phyloP scores from a whole-genome alignment of 1,284 basidiomycete genomes.

The Ceratobasidium sp. region DNA sequence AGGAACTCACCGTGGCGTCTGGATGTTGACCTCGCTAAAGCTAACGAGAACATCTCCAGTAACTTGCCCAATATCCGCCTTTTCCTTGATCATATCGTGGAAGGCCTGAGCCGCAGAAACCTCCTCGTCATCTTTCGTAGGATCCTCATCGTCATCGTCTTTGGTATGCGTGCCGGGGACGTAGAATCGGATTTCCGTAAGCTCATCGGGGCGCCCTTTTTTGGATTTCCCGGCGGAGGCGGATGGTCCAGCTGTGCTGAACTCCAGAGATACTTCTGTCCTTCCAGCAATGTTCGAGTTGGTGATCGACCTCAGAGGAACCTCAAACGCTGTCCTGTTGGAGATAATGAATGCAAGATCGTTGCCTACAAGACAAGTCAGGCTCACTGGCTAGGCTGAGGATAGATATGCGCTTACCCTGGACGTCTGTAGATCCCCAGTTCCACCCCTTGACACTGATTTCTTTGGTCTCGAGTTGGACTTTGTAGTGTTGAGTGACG shows the following conservation, averaged over 20 bases:
- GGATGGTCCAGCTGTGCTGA: conserved; percentile 60
- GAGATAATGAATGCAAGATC: conserved; percentile 91
- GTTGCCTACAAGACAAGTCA: conserved; percentile 62
- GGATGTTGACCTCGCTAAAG: conserved; percentile 96
- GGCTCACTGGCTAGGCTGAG: conserved; percentile 9
- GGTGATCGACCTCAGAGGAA: conserved; percentile 86
- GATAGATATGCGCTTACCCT: conserved; percentile 64
- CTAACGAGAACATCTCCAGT: conserved; percentile 92
- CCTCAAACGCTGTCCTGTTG: conserved; percentile 90
- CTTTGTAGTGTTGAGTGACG: conserved; percentile 85
- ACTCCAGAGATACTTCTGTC: conserved; percentile 97
- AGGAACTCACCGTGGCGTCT: conserved; percentile 74
- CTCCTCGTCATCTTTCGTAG: conserved; percentile 69
- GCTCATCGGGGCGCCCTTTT: conserved; percentile 72
- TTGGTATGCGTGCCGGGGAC: conserved; percentile 85
- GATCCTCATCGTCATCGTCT: conserved; percentile 64
- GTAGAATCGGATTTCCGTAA: conserved; percentile 96
- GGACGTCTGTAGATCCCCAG: conserved; percentile 95
- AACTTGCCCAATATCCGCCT: conserved; percentile 93
- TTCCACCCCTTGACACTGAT: conserved; percentile 96
- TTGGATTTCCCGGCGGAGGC: conserved; percentile 52
- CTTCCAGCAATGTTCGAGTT: conserved; percentile 98
- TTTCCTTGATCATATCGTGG: conserved; percentile 96
- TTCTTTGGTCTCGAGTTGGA: conserved; percentile 87
- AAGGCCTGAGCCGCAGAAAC: conserved; percentile 93